These are phyloP conservation scores for Kingdonia uniflora DNA, from an alignment of 164 flowering plant genomes.

Conservation along the genomic window DNA sequence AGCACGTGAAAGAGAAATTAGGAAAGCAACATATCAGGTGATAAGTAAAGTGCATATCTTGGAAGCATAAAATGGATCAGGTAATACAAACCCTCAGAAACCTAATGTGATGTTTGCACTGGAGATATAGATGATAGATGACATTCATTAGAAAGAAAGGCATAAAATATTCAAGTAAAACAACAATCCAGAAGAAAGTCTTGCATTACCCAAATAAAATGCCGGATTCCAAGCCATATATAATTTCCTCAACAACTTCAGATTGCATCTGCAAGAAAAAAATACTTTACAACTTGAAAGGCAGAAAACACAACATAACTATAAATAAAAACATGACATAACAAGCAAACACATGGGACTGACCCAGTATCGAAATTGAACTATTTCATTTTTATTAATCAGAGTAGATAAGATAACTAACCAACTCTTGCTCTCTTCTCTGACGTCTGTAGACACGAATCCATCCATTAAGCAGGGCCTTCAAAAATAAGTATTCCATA, in stretches of 20 bases:
- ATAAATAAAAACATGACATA: background rate
- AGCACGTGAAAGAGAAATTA: too few species aligned
- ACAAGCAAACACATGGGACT: background rate
- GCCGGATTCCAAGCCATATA: slow-evolving; percentile 95
- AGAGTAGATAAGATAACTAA: slow-evolving; percentile 18
- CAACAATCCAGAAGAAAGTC: slow-evolving; percentile 1
- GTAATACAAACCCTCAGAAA: too few species aligned
- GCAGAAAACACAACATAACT: background rate
- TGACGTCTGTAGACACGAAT: slow-evolving; percentile 77
- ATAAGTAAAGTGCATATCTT: too few species aligned
- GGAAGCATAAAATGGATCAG: too few species aligned
- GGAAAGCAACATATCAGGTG: too few species aligned
- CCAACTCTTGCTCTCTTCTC: slow-evolving; percentile 85
- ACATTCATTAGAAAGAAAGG: background rate
- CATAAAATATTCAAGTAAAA: background rate
- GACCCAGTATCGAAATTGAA: background rate
- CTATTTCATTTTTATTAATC: background rate
- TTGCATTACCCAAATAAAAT: slow-evolving; percentile 76
- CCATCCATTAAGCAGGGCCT: slow-evolving; percentile 94
- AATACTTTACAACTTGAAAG: background rate
- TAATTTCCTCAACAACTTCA: slow-evolving; percentile 93
- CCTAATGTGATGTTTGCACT: too few species aligned
- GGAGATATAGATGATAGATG: background rate
- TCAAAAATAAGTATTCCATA: slow-evolving; percentile 3
- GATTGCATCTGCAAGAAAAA: slow-evolving; percentile 63